Base-by-base conservation (phyloP, 768 basidiomycete genomes). In the Leccinellum luteum region DNA sequence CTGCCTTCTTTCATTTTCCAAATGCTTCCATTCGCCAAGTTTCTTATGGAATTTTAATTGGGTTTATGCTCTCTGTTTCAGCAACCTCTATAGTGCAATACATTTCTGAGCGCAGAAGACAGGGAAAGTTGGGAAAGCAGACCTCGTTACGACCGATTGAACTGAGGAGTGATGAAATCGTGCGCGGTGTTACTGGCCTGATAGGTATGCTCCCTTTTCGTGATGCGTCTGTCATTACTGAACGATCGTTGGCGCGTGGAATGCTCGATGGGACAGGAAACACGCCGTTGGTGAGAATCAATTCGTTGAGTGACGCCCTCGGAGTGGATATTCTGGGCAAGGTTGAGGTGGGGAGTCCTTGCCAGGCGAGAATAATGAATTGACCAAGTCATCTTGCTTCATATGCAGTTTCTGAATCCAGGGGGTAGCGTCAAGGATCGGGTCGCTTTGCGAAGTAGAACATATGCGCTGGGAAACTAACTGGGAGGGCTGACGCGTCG, bases 381-480 rank as follows among this genome's bases (percentile, higher is more conserved):
- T 27, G 43, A 19, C 45, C 25, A 31, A 58, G 12, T 41, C 38
- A n/a, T 41, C 35, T 52, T 8, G 62, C 93, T 87, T 94, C 85
- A 27, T 43, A 19, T 44, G 10, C 64, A 98, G 93, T 99, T 88
- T 69, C 70, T 98, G 58, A 99, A 99, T 73, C 96, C 97, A 1
- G 96, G 96, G 25, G 97, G 97, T 41, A 98, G 95, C 54, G 90
- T 98, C 51, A 99, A 99, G 72, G 97, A 99, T 72, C 85, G 97
- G 30, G 96, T 98, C n/a, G 96, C 95, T 0, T 71, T 98, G 58
- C 83, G 86, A 71, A 92, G 95, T 97, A 66, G 9, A 4, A 13
- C 21, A 47, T 57, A 49, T 50, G 34, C 59, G 41, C 49, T 30
- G 44, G 19, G 1, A 15, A 1, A 4, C 3, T 21, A 60, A 54